Evolutionary conservation across 164 flowering plant species (phyloP).

Genomic region (Hamamelis virginiana): DNA sequence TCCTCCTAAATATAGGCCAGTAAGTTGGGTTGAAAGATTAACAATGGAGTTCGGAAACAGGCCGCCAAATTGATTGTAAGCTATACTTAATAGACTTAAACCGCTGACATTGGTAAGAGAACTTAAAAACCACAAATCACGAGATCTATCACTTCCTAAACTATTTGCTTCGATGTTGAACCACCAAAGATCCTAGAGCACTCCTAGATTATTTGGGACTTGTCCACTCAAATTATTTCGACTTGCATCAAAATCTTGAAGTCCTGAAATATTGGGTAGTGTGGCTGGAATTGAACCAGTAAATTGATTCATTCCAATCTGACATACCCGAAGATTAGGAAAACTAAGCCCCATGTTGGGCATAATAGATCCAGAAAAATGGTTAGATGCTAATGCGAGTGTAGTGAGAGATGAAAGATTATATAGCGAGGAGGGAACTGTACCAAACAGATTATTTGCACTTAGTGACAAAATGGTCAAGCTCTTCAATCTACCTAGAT

Average conservation of each 20-base stretch:
- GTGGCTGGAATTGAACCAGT: slow-evolving; percentile 17
- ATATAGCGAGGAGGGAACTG: slow-evolving; percentile 6
- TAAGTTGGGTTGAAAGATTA: slow-evolving; percentile 22
- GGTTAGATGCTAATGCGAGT: neutral
- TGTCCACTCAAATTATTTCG: slow-evolving; percentile 6
- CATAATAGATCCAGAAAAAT: slow-evolving; percentile 7
- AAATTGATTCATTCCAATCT: slow-evolving; percentile 7
- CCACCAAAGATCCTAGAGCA: slow-evolving; percentile 2
- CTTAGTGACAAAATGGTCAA: too few species aligned
- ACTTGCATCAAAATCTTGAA: slow-evolving; percentile 1
- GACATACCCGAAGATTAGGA: slow-evolving; percentile 5
- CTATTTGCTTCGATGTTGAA: slow-evolving; percentile 5
- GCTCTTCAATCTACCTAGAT: slow-evolving; percentile 2
- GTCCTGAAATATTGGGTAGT: slow-evolving; percentile 16
- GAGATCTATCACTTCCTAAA: slow-evolving; percentile 8
- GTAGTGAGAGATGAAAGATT: slow-evolving; percentile 7
- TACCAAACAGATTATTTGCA: slow-evolving; percentile 12
- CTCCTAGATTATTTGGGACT: slow-evolving; percentile 12
- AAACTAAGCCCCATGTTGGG: slow-evolving; percentile 9
- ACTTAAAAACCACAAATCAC: slow-evolving; percentile 20
- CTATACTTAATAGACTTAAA: neutral
- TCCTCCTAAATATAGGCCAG: neutral
- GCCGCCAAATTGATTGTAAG: slow-evolving; percentile 20
- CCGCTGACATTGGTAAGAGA: slow-evolving; percentile 19
- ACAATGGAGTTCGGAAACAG: slow-evolving; percentile 19